A percentile compares a stretch with the other conserved stretches of the same genome.
These are phyloP conservation scores for Fraxinus dipetala DNA, from an alignment of 305 asterid genomes.

Conservation along the genomic window DNA sequence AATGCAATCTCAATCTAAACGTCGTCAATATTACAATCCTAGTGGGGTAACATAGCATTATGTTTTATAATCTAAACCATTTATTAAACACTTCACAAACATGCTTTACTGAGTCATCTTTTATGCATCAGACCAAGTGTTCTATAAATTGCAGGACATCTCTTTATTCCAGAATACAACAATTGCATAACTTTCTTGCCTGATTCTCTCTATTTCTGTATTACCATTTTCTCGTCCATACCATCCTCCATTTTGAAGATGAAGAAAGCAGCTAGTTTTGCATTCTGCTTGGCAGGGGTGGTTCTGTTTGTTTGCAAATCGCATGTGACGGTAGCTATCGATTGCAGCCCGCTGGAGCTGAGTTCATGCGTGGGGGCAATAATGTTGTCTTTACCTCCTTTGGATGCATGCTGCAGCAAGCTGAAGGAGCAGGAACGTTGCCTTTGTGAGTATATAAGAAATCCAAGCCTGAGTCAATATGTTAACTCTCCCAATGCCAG, in stretches of 20 bases:
- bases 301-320: slow-evolving; percentile 24
- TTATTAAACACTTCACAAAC: neutral
- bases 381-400: slow-evolving; percentile 16
- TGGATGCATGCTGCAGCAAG: slow-evolving; percentile 33
- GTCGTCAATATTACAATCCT: no score
- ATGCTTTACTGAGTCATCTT: neutral
- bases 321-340: slow-evolving; percentile 23
- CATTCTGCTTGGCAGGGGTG: slow-evolving; percentile 13
- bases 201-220: neutral
- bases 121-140: neutral
- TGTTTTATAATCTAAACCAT: no score
- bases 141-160: neutral
- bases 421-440: slow-evolving; percentile 43
- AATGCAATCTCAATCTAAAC: no score
- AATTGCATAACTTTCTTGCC: neutral
- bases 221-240: neutral
- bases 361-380: slow-evolving; percentile 36
- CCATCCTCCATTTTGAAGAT: slow-evolving; percentile 18
- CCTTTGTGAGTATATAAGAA: slow-evolving; percentile 33
- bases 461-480: slow-evolving; percentile 32
- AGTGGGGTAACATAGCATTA: no score
- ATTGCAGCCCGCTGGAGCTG: slow-evolving; percentile 35
- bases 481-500: slow-evolving; percentile 39
- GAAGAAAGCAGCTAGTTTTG: slow-evolving; percentile 17
- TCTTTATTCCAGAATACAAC: neutral